These are phyloP conservation scores for Lactuca sativa DNA, from an alignment of 129 eudicot species.

Conservation along the genomic window DNA sequence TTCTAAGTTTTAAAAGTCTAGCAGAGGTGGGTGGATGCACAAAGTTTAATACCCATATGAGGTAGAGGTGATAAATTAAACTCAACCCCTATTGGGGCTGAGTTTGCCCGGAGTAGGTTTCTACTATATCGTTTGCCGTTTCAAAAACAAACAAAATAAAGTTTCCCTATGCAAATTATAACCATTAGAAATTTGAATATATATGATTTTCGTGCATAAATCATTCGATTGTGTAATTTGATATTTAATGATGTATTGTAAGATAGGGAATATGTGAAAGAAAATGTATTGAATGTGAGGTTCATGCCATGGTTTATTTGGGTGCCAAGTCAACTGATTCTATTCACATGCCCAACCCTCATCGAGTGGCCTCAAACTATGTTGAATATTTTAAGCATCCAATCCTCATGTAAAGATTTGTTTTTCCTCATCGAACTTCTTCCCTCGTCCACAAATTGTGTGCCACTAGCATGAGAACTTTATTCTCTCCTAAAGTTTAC, in stretches of 20 bases:
- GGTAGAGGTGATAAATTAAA: too few relatives aligned
- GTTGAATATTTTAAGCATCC: conserved; percentile 26
- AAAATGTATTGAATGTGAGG: conserved; percentile 16
- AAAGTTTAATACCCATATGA: too few relatives aligned
- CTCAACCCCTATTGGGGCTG: too few relatives aligned
- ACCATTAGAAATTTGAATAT: too few relatives aligned
- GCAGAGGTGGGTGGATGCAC: too few relatives aligned
- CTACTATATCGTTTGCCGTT: too few relatives aligned
- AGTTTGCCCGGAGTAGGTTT: too few relatives aligned
- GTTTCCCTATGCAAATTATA: too few relatives aligned
- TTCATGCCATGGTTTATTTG: conserved; percentile 23
- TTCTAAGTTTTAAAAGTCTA: too few relatives aligned
- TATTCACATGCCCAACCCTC: conserved; percentile 22
- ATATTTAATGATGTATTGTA: neutral
- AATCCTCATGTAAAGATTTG: neutral
- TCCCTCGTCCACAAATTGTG: conserved; percentile 19
- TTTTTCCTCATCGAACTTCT: neutral
- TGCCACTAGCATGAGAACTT: conserved; percentile 11
- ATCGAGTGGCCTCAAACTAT: conserved; percentile 13
- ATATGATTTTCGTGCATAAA: too few relatives aligned
- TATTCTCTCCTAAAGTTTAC: neutral
- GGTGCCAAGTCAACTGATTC: conserved; percentile 22
- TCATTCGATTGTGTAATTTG: too few relatives aligned
- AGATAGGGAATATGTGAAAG: neutral
- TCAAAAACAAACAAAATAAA: too few relatives aligned